These are phyloP conservation scores for Thalassiosira hispida DNA, from an alignment of 352 stramenopile species.

Conservation along the genomic window DNA sequence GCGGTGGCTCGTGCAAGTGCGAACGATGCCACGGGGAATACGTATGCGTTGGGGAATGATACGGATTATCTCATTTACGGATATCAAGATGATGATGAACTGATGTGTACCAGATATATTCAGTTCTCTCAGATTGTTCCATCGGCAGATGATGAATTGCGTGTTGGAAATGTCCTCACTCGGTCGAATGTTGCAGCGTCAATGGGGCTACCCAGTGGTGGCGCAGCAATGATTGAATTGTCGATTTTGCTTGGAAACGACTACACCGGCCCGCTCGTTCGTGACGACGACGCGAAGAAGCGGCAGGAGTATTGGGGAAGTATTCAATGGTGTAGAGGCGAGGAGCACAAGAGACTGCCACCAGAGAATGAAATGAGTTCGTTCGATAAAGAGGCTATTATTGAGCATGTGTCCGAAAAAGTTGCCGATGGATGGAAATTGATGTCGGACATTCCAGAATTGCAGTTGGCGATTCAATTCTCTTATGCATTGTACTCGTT, in stretches of 20 bases:
- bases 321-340: conserved; percentile 25
- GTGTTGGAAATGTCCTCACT: conserved; percentile 29
- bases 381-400: conserved; percentile 13
- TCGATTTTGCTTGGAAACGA: conserved; percentile 73
- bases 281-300: conserved; percentile 25
- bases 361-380: conserved; percentile 20
- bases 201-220: conserved; percentile 45
- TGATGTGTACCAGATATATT: conserved; percentile 51
- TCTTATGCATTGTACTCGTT: conserved; percentile 69
- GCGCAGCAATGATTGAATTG: conserved; percentile 55
- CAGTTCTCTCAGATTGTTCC: conserved; percentile 53
- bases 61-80: conserved; percentile 73
- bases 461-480: conserved; percentile 21
- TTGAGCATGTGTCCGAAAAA: conserved; percentile 1
- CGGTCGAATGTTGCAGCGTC: conserved; percentile 29
- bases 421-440: conserved; percentile 33
- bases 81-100: conserved; percentile 4
- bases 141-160: not conserved
- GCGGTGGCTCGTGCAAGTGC: conserved; percentile 47
- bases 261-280: conserved; percentile 57
- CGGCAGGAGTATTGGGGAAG: conserved; percentile 39
- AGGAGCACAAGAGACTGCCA: conserved; percentile 20
- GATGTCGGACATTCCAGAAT: conserved; percentile 16
- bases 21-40: conserved; percentile 24
- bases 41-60: conserved; percentile 65